Evolutionary conservation across 768 basidiomycete genomes (phyloP).

Genomic region (Suillus sp.): DNA sequence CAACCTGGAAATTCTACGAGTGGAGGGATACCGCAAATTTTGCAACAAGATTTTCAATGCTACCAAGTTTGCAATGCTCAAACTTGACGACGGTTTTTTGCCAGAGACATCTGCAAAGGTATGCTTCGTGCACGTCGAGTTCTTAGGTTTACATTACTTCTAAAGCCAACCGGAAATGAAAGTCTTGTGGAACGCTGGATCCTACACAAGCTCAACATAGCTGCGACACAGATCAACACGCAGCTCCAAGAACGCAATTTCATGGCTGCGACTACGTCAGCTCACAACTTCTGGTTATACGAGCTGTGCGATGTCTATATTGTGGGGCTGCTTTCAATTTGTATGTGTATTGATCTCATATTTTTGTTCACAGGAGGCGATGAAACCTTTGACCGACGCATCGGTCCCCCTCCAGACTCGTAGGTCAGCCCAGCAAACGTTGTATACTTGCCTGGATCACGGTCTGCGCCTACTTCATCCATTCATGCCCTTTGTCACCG

Average conservation of each 20-base stretch:
- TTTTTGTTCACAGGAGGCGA: conserved; percentile 73
- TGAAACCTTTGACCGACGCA: conserved; percentile 96
- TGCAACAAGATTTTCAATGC: conserved; percentile 99
- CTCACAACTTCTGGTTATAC: conserved; percentile 96
- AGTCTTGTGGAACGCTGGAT: conserved; percentile 95
- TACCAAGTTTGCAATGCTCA: conserved; percentile 99
- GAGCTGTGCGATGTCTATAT: conserved; percentile 99
- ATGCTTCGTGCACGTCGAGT: conserved; percentile 16
- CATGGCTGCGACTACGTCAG: conserved; percentile 84
- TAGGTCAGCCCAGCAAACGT: conserved; percentile 89
- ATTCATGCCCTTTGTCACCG: conserved; percentile 99
- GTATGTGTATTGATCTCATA: neutral
- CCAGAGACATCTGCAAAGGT: conserved; percentile 74
- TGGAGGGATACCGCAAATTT: conserved; percentile 99
- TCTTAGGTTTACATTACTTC: conserved; percentile 7
- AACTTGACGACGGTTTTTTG: conserved; percentile 82
- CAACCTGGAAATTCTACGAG: conserved; percentile 92
- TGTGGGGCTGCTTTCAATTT: conserved; percentile 46
- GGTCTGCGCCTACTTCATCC: conserved; percentile 92
- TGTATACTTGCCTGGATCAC: conserved; percentile 92
- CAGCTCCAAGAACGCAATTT: conserved; percentile 83
- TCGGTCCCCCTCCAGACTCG: conserved; percentile 61
- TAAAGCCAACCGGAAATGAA: conserved; percentile 84
- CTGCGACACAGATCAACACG: conserved; percentile 74
- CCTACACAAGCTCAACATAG: conserved; percentile 87